phyloP scores from a whole-genome alignment of 2,329 filamentous ascomycete genomes.

The Colletotrichum sp. region DNA sequence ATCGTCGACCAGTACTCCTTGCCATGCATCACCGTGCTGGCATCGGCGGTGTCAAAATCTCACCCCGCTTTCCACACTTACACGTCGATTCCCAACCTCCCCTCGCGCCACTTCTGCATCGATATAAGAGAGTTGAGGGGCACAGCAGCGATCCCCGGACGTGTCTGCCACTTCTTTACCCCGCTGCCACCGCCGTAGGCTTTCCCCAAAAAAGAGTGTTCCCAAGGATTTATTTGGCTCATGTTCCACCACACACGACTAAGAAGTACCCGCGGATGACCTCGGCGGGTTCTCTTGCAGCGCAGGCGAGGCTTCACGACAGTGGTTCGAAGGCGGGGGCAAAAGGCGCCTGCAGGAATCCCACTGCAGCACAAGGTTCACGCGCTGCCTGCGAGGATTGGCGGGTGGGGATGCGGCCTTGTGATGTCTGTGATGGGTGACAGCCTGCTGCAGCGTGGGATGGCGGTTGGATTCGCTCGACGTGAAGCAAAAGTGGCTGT shows the following conservation, averaged over 20 bases:
- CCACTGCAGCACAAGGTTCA: neutral
- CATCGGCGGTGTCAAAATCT: neutral
- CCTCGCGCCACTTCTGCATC: neutral
- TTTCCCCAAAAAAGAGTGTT: neutral
- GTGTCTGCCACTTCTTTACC: neutral
- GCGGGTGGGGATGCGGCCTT: neutral
- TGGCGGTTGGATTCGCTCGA: neutral
- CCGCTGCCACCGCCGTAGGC: neutral
- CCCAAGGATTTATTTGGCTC: neutral
- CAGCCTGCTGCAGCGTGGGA: neutral
- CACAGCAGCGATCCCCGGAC: neutral
- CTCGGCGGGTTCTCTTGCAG: neutral
- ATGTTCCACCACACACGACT: neutral
- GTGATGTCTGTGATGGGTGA: neutral
- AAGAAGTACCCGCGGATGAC: neutral
- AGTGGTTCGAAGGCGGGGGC: neutral
- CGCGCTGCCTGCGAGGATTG: neutral
- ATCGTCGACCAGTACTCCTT: neutral
- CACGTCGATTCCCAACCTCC: neutral
- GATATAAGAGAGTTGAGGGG: neutral
- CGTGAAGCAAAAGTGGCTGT: neutral
- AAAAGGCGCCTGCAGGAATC: neutral
- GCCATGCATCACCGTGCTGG: neutral
- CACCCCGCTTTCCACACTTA: neutral
- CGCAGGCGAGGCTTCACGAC: neutral